Evolutionary conservation across 139 green algal genomes (phyloP).

Genomic region (Chlamydomonas sphaeroides): DNA sequence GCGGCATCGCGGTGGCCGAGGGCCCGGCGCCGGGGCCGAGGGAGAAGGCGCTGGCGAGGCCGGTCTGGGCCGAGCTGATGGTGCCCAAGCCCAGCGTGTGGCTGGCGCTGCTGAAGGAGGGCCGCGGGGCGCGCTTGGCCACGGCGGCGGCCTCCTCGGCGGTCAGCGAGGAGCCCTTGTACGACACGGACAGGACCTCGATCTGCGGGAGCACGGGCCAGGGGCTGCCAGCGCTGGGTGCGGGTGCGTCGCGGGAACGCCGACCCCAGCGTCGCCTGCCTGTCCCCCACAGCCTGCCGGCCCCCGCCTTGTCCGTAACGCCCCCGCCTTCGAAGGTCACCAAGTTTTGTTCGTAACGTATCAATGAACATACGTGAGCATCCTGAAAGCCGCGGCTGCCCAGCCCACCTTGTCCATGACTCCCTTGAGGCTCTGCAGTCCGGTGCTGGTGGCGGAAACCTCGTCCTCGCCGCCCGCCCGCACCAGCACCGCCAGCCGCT

Average conservation of each 20-base stretch:
- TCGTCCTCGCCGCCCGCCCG: slow-evolving; percentile 10
- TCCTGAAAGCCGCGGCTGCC: neutral
- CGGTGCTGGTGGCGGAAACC: slow-evolving; percentile 1
- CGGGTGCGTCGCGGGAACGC: neutral
- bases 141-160: slow-evolving; percentile 13
- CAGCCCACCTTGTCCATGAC: slow-evolving; percentile 18
- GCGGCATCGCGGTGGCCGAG: too few species aligned
- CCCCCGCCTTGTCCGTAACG: too few species aligned
- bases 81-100: neutral
- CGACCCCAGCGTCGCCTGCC: too few species aligned
- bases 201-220: too few species aligned
- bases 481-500: slow-evolving; percentile 8
- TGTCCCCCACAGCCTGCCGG: neutral
- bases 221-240: too few species aligned
- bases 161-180: slow-evolving; percentile 11
- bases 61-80: too few species aligned
- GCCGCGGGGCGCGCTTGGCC: neutral
- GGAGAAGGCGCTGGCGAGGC: too few species aligned
- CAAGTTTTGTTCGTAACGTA: too few species aligned
- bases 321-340: too few species aligned
- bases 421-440: slow-evolving; percentile 16
- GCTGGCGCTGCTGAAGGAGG: neutral
- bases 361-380: too few species aligned
- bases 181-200: slow-evolving; percentile 25
- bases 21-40: too few species aligned